Percentiles rank a stretch among this genome's conserved stretches.
Conservation (phyloP, 768 basidiomycete genomes). For the Phlebiopsis gigantea region DNA sequence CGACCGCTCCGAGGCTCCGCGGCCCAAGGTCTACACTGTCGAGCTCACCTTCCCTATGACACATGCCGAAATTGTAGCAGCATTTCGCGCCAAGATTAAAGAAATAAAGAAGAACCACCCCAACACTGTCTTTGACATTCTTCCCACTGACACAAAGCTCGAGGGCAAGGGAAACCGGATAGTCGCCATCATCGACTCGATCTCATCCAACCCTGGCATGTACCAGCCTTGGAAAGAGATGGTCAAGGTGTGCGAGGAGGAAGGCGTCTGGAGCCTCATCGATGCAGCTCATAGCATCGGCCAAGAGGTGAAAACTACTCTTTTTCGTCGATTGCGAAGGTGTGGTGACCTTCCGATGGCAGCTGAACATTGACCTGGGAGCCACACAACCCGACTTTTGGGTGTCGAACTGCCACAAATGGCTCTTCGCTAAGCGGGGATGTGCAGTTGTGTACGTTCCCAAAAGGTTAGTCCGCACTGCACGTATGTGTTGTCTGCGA, state of each 20-base stretch:
- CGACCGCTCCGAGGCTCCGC: slow-evolving; percentile 42
- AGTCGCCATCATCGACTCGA: slow-evolving; percentile 65
- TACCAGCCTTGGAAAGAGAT: slow-evolving; percentile 69
- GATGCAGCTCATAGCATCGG: slow-evolving; percentile 82
- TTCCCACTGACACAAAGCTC: slow-evolving; percentile 3
- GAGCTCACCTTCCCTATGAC: slow-evolving; percentile 46
- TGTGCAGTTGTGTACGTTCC: slow-evolving; percentile 75
- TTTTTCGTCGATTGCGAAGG: background rate
- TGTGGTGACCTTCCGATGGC: background rate
- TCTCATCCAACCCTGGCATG: slow-evolving; percentile 57
- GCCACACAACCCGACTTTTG: slow-evolving; percentile 67
- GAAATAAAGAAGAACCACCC: slow-evolving; percentile 21
- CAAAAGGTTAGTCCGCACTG: slow-evolving; percentile 34
- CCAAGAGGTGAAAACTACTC: slow-evolving; percentile 39
- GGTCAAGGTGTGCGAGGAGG: slow-evolving; percentile 56
- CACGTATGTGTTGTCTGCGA: background rate
- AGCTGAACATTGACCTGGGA: slow-evolving; percentile 46
- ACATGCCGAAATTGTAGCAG: slow-evolving; percentile 47
- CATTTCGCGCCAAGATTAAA: slow-evolving; percentile 37
- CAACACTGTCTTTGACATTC: slow-evolving; percentile 10
- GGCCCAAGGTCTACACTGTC: slow-evolving; percentile 48
- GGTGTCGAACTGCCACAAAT: slow-evolving; percentile 86
- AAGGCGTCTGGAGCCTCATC: slow-evolving; percentile 60
- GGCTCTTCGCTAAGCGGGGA: slow-evolving; percentile 68
- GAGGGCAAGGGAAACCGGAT: slow-evolving; percentile 36